Conservation (phyloP, 257 asterid genomes). For the Solanum appendiculatum region DNA sequence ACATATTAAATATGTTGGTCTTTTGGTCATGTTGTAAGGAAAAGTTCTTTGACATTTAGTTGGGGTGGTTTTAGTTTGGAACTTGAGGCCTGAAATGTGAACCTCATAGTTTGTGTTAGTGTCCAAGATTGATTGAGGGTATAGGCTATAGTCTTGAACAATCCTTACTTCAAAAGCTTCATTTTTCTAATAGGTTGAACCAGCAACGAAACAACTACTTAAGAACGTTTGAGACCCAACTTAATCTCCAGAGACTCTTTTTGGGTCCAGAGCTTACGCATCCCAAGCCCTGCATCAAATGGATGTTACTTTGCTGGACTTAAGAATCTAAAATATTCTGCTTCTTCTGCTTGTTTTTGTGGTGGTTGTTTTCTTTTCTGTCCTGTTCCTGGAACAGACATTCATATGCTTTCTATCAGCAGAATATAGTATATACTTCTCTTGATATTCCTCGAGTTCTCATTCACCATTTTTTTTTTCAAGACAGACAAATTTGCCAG, state of each 20-base stretch:
- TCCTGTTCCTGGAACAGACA: neutral
- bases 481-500: constrained; percentile 81
- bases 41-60: neutral
- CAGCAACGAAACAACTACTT: neutral
- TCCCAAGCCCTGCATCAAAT: neutral
- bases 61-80: neutral
- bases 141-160: neutral
- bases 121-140: neutral
- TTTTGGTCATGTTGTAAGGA: neutral
- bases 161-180: neutral
- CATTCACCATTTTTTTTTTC: neutral
- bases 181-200: neutral
- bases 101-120: neutral
- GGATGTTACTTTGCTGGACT: neutral
- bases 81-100: neutral
- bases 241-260: neutral
- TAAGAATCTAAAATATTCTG: neutral
- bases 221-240: neutral
- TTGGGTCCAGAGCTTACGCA: neutral
- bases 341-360: neutral
- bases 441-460: neutral
- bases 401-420: neutral
- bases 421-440: neutral
- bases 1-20: neutral
- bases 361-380: neutral